Conservation (phyloP, 345 rosid species). For the Salix brachista region DNA sequence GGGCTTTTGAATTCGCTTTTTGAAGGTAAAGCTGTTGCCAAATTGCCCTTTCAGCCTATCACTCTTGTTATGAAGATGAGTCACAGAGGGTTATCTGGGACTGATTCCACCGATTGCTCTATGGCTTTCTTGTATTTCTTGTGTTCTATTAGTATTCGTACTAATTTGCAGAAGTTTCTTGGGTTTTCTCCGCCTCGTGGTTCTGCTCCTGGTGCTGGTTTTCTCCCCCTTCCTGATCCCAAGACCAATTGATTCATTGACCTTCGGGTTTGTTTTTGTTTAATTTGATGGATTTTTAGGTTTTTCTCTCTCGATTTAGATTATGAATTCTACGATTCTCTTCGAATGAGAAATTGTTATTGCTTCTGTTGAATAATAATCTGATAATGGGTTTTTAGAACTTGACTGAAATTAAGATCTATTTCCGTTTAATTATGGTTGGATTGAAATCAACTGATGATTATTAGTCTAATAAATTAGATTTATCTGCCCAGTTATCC, state of each 20-base stretch:
- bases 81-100: conserved; percentile 76
- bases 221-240: background rate
- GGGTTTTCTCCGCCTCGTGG: background rate
- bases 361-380: background rate
- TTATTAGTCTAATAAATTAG: background rate
- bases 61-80: conserved; percentile 90
- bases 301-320: background rate
- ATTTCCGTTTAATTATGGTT: background rate
- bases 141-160: background rate
- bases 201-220: background rate
- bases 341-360: background rate
- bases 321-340: background rate
- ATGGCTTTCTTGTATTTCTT: conserved; percentile 56
- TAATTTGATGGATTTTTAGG: conserved; percentile 72
- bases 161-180: background rate
- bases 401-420: background rate
- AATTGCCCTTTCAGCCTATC: conserved; percentile 76
- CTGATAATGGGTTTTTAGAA: background rate
- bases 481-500: background rate
- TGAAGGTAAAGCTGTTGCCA: conserved; percentile 93
- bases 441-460: background rate
- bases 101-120: conserved; percentile 86
- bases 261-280: conserved; percentile 86
- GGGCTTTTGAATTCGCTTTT: conserved; percentile 84
- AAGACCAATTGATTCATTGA: conserved; percentile 45